A percentile compares a stretch with the other conserved stretches of the same genome.
phyloP scores from a whole-genome alignment of 108 stramenopile species.

The Parietichytrium sp. region DNA sequence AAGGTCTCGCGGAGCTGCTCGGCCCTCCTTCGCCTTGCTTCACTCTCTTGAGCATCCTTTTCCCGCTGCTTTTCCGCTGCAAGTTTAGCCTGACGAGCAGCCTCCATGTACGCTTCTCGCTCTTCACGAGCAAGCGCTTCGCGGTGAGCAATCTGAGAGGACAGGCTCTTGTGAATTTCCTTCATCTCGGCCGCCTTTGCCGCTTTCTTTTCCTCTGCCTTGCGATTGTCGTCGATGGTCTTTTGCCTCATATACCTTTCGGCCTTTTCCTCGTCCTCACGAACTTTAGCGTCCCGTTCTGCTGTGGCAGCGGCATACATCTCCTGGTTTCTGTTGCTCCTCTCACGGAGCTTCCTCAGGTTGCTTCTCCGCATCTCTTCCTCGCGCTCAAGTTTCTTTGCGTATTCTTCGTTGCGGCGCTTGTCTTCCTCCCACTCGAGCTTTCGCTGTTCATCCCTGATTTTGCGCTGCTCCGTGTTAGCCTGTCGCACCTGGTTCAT shows the following conservation, averaged over 20 bases:
- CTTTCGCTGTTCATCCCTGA: background rate
- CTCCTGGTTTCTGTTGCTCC: background rate
- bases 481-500: no score
- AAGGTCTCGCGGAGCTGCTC: slow-evolving; percentile 12
- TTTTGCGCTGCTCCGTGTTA: background rate
- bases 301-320: slow-evolving; percentile 2
- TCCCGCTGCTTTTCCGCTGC: slow-evolving; percentile 1
- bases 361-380: background rate
- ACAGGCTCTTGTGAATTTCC: no score
- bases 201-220: background rate
- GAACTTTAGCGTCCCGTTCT: background rate
- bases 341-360: slow-evolving; percentile 1
- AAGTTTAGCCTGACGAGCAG: background rate
- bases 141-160: no score
- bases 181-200: slow-evolving; percentile 16
- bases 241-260: background rate
- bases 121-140: no score
- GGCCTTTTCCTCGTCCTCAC: background rate
- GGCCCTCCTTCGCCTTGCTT: background rate
- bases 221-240: background rate
- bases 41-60: background rate
- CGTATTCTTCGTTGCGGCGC: slow-evolving; percentile 8
- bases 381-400: slow-evolving; percentile 34
- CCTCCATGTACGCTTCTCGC: background rate
- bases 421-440: slow-evolving; percentile 13